These are phyloP conservation scores for Acer saccharum DNA, from an alignment of 345 rosid genomes.

Conservation along the genomic window DNA sequence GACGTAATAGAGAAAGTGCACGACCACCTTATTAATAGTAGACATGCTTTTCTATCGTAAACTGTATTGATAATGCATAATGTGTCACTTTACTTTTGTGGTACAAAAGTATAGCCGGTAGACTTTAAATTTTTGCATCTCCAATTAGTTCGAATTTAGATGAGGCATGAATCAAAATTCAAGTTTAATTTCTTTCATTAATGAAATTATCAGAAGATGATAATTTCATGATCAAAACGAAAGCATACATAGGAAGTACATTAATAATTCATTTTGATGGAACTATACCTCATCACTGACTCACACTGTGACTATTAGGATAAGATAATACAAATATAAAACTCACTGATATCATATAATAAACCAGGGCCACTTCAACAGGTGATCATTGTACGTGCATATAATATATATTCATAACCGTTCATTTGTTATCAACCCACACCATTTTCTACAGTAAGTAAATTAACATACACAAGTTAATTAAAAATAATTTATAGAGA, in stretches of 20 bases:
- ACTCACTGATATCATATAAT: neutral
- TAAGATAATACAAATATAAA: neutral
- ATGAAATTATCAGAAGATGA: too few species aligned
- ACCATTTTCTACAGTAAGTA: neutral
- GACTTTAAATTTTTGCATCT: too few species aligned
- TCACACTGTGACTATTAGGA: neutral
- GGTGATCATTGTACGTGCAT: neutral
- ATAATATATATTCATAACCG: neutral
- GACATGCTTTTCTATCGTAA: neutral
- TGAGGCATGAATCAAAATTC: too few species aligned
- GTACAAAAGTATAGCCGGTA: too few species aligned
- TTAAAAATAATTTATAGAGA: too few species aligned
- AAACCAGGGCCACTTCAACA: neutral
- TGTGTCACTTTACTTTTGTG: neutral
- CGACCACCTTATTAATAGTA: too few species aligned
- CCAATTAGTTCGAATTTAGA: too few species aligned
- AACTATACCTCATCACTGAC: neutral
- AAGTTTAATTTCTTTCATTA: too few species aligned
- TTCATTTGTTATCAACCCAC: neutral
- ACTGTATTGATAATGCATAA: neutral
- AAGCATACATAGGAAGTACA: neutral
- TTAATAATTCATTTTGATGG: neutral
- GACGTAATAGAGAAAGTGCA: too few species aligned
- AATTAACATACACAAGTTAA: too few species aligned
- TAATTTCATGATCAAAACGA: neutral